Conservation (phyloP, 345 rosid genomes). For the Salix koriyanagi region DNA sequence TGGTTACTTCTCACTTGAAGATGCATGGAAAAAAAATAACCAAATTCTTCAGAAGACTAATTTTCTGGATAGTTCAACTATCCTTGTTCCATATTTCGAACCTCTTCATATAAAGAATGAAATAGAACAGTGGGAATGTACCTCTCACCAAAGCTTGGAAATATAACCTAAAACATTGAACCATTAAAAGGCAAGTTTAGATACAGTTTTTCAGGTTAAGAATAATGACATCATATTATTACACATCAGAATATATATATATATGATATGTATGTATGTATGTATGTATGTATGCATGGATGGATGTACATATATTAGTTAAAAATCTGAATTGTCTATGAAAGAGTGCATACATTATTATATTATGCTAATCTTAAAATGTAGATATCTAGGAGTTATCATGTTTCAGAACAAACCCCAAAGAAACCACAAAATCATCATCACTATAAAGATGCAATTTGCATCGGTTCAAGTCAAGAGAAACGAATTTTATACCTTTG, state of each 20-base stretch:
- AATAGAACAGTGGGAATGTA: slow-evolving; percentile 71
- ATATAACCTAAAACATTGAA: slow-evolving; percentile 50
- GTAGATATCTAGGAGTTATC: neutral
- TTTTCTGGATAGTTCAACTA: slow-evolving; percentile 10
- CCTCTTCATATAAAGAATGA: slow-evolving; percentile 60
- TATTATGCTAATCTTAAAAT: too few relatives aligned
- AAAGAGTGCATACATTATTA: neutral
- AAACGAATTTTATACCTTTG: neutral
- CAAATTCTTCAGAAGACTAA: neutral
- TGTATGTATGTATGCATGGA: too few relatives aligned
- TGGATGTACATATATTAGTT: neutral
- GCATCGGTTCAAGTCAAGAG: neutral
- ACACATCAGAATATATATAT: too few relatives aligned
- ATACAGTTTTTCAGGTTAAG: neutral
- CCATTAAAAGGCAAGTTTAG: slow-evolving; percentile 10
- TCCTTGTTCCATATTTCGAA: slow-evolving; percentile 44
- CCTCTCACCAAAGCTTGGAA: slow-evolving; percentile 90
- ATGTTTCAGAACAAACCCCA: neutral
- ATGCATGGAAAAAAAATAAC: neutral
- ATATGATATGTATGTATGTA: too few relatives aligned
- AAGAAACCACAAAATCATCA: neutral
- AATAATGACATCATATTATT: neutral
- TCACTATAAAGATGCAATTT: neutral
- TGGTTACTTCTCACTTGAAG: neutral
- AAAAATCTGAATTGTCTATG: neutral